phyloP scores from a whole-genome alignment of 805 yeast species.

The Teunomyces pallodes region DNA sequence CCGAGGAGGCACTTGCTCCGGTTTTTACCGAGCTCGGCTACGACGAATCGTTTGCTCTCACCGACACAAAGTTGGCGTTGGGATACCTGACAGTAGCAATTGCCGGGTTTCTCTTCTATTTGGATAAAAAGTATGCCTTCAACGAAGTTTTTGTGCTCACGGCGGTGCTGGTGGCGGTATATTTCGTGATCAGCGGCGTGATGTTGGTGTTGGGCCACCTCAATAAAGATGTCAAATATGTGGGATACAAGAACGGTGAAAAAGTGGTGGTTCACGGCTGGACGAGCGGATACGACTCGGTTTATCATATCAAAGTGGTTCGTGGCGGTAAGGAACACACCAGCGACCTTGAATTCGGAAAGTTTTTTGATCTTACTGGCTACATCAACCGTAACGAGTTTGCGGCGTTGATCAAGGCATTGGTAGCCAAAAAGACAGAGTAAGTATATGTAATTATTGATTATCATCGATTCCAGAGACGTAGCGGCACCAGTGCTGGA shows the following conservation, averaged over 20 bases:
- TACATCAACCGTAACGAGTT: constrained; percentile 37
- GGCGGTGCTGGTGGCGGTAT: constrained; percentile 32
- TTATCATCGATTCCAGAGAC: constrained; percentile 40
- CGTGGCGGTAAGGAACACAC: constrained; percentile 23
- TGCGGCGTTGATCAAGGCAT: constrained; percentile 19
- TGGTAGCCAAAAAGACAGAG: constrained; percentile 8
- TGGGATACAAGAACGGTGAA: constrained; percentile 37
- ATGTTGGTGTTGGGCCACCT: constrained; percentile 32
- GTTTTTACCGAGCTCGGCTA: constrained; percentile 45
- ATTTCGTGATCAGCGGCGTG: constrained; percentile 33
- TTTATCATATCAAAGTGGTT: constrained; percentile 37
- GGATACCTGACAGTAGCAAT: constrained; percentile 47
- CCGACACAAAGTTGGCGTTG: constrained; percentile 47
- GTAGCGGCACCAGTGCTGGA: constrained; percentile 36
- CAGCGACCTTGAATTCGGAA: constrained; percentile 29
- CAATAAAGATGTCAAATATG: constrained; percentile 46
- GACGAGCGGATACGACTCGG: constrained; percentile 45
- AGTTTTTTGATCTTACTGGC: constrained; percentile 49
- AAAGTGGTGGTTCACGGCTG: constrained; percentile 40
- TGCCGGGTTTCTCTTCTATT: constrained; percentile 45
- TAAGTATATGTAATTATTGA: neutral
- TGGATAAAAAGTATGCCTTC: constrained; percentile 50
- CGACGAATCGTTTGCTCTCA: constrained; percentile 43
- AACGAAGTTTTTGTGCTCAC: constrained; percentile 37
- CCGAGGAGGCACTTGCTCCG: constrained; percentile 48